phyloP scores from a whole-genome alignment of 441 rosid genomes.

The Breynia disticha region DNA sequence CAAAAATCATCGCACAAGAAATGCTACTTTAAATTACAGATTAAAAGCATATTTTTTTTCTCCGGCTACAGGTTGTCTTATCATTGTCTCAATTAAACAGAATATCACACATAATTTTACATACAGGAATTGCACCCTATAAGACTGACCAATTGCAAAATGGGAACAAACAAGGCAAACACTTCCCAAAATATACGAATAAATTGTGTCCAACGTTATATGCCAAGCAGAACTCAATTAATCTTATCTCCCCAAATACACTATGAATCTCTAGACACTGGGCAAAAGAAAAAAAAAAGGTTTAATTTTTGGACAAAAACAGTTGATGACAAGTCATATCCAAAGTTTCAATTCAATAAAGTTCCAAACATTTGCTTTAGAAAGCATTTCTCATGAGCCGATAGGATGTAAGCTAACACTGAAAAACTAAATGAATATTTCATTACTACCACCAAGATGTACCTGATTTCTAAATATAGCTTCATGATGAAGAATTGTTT shows the following conservation, averaged over 20 bases:
- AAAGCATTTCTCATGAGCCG: not conserved
- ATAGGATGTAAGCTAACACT: not conserved
- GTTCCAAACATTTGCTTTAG: not conserved
- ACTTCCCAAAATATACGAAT: not conserved
- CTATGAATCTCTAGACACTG: slow-evolving; percentile 1
- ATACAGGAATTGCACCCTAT: too few species aligned
- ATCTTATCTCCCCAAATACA: not conserved
- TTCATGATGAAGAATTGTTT: slow-evolving; percentile 60
- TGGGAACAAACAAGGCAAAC: not conserved
- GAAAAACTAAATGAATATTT: not conserved
- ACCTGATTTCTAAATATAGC: slow-evolving; percentile 67
- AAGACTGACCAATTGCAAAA: too few species aligned
- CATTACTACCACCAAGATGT: slow-evolving; percentile 1
- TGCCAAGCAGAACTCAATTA: slow-evolving; percentile 1
- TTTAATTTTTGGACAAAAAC: too few species aligned
- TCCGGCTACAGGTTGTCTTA: too few species aligned
- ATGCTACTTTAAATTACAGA: too few species aligned
- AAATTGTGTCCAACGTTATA: not conserved
- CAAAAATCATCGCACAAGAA: not conserved
- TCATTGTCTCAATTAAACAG: too few species aligned
- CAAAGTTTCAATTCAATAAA: too few species aligned
- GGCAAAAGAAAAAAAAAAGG: not conserved
- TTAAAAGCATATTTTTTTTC: too few species aligned
- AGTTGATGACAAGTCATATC: too few species aligned
- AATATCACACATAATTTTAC: too few species aligned